These are phyloP conservation scores for Mollisia scopiformis DNA, from an alignment of 2,329 filamentous ascomycete genomes.

Conservation along the genomic window DNA sequence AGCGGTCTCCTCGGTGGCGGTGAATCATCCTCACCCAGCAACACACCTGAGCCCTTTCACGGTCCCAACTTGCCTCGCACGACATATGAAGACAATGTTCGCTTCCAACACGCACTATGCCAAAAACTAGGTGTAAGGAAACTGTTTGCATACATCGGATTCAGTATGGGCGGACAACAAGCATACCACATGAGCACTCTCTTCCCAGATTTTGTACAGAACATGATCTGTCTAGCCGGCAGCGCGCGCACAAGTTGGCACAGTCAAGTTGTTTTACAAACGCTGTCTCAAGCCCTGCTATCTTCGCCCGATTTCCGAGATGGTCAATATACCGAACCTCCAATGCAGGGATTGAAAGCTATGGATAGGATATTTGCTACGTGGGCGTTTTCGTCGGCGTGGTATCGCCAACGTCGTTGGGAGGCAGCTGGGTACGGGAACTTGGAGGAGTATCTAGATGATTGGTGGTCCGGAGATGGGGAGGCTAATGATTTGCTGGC, in stretches of 20 bases:
- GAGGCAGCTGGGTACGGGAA: slow-evolving; percentile 48
- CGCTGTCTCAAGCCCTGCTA: slow-evolving; percentile 57
- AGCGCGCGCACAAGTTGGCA: slow-evolving; percentile 63
- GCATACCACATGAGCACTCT: slow-evolving; percentile 57
- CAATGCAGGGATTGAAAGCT: slow-evolving; percentile 60
- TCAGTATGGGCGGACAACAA: slow-evolving; percentile 70
- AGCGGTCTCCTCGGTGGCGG: slow-evolving; percentile 68
- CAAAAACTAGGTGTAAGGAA: slow-evolving; percentile 62
- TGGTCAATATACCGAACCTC: slow-evolving; percentile 31
- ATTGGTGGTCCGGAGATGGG: slow-evolving; percentile 41
- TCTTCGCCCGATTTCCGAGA: slow-evolving; percentile 44
- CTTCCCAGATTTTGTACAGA: slow-evolving; percentile 59
- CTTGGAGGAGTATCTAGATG: slow-evolving; percentile 39
- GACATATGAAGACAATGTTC: slow-evolving; percentile 67
- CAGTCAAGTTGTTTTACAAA: slow-evolving; percentile 66
- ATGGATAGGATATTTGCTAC: slow-evolving; percentile 75
- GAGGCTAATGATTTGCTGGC: slow-evolving; percentile 56
- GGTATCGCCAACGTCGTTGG: slow-evolving; percentile 70
- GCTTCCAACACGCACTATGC: slow-evolving; percentile 64
- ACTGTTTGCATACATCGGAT: slow-evolving; percentile 62
- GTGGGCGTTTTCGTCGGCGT: slow-evolving; percentile 77
- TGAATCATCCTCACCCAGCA: slow-evolving; percentile 67
- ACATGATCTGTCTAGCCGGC: slow-evolving; percentile 65
- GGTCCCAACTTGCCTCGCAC: slow-evolving; percentile 61
- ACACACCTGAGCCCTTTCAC: slow-evolving; percentile 41